Conservation (phyloP, 106 monocot genomes). For the Dendrobium huoshanense region DNA sequence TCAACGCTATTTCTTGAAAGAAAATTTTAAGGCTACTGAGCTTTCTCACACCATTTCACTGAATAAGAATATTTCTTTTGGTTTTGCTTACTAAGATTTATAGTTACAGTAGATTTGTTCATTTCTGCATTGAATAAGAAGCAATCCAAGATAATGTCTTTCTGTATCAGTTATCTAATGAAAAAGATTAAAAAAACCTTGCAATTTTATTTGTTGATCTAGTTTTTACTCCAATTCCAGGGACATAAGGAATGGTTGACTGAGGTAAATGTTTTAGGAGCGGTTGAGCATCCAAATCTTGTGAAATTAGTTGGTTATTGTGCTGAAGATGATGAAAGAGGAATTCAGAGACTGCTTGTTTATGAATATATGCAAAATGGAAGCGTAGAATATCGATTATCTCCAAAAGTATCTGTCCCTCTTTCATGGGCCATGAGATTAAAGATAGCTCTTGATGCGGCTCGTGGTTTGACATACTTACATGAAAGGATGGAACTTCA, state of each 20-base stretch:
- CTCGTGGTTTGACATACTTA: conserved; percentile 51
- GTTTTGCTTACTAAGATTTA: neutral
- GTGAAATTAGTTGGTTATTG: conserved; percentile 69
- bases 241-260: conserved; percentile 81
- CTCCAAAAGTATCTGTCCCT: conserved; percentile 15
- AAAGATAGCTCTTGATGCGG: conserved; percentile 59
- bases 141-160: neutral
- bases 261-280: conserved; percentile 69
- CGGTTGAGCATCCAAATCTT: conserved; percentile 69
- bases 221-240: conserved; percentile 15
- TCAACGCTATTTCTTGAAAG: neutral
- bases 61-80: neutral
- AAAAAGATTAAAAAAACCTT: neutral
- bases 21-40: no score
- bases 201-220: neutral
- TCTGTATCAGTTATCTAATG: neutral
- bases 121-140: neutral
- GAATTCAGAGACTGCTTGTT: conserved; percentile 56
- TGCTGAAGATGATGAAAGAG: conserved; percentile 75
- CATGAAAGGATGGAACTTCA: conserved; percentile 64
- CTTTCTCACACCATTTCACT: neutral
- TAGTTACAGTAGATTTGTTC: neutral
- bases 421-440: conserved; percentile 54
- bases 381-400: conserved; percentile 55
- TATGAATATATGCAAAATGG: conserved; percentile 73